Conservation (phyloP, 2,329 filamentous ascomycete species). For the Colletotrichum brevisporum region DNA sequence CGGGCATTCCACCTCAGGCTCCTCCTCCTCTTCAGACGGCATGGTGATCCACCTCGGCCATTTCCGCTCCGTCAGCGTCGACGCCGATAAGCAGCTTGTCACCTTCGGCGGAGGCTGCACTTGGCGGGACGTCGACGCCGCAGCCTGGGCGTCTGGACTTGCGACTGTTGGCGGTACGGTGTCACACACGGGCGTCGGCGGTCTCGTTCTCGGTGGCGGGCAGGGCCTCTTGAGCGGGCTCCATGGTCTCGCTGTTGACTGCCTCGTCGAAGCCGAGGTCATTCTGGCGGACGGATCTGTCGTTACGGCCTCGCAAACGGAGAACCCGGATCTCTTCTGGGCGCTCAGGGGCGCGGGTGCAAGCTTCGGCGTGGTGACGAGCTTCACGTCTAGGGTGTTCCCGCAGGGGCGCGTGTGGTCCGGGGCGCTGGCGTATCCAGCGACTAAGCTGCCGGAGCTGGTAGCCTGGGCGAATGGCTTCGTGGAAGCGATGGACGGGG, state of each 20-base stretch:
- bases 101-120: slow-evolving; percentile 65
- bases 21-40: slow-evolving; percentile 58
- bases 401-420: slow-evolving; percentile 51
- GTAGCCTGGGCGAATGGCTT: slow-evolving; percentile 47
- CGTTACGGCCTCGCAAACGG: slow-evolving; percentile 55
- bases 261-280: slow-evolving; percentile 55
- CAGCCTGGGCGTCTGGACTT: slow-evolving; percentile 63
- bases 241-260: slow-evolving; percentile 65
- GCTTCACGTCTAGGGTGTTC: slow-evolving; percentile 52
- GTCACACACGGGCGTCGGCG: slow-evolving; percentile 74
- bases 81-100: slow-evolving; percentile 60
- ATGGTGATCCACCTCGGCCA: slow-evolving; percentile 69
- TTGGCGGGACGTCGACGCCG: slow-evolving; percentile 69
- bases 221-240: slow-evolving; percentile 69
- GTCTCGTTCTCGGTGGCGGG: slow-evolving; percentile 70
- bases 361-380: slow-evolving; percentile 60
- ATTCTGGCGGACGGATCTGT: slow-evolving; percentile 55
- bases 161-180: slow-evolving; percentile 75
- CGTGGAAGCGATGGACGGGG: slow-evolving; percentile 47
- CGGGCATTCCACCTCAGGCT: slow-evolving; percentile 68
- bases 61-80: slow-evolving; percentile 65
- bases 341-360: slow-evolving; percentile 56
- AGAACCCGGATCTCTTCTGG: slow-evolving; percentile 61
- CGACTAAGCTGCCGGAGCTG: slow-evolving; percentile 46
- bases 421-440: slow-evolving; percentile 47